Evolutionary conservation across 2,329 filamentous ascomycete genomes (phyloP), one percentile per base, ranked within the genome.

Genomic region (Claviceps digitariae): DNA sequence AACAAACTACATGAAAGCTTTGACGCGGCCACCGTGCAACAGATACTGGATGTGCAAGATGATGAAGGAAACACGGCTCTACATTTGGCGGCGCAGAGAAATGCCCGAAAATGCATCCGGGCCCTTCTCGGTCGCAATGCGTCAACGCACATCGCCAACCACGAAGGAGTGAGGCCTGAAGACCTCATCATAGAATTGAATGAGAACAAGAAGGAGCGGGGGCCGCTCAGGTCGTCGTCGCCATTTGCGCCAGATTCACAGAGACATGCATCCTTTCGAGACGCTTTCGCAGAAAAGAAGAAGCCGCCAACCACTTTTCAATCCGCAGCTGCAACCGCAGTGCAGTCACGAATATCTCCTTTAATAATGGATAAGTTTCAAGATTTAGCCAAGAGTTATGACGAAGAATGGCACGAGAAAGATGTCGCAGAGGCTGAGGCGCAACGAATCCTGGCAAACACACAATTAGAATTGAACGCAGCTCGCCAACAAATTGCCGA

Each of bases 41-140:
- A 81, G 48, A 71, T 97, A 12, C 73, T 98, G 12, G 89, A 95
- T 61, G 78, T 82, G 9, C 87, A 90, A 63, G 91, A 98, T 66
- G 74, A 83, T 29, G 84, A 90, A 43, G 91, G 91, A 43, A 94
- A 98, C 66, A 97, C 93, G 0, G 90, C 93, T 3, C 68, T 85
- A 51, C 83, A 85, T 56, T 72, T 86, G 8, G 82, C 82, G 0
- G 89, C 91, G 10, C 83, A 90, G 63, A 84, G 88, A 54, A 88
- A 90, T 53, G 89, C 91, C 20, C 83, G 90, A 46, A 95, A 97
- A 61, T 94, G 90, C 59, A 84, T 95, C 53, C 86, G 93, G 70
- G 75, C 83, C 73, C 68, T 89, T 73, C 68, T 90, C 66, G 83
- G 82, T 36, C 84, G 91, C 50, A 89, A 90, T 56, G 90, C 90